These are phyloP conservation scores for Pecoramyces ruminantium DNA, from an alignment of 192 early-diverging fungal genomes.

Conservation along the genomic window DNA sequence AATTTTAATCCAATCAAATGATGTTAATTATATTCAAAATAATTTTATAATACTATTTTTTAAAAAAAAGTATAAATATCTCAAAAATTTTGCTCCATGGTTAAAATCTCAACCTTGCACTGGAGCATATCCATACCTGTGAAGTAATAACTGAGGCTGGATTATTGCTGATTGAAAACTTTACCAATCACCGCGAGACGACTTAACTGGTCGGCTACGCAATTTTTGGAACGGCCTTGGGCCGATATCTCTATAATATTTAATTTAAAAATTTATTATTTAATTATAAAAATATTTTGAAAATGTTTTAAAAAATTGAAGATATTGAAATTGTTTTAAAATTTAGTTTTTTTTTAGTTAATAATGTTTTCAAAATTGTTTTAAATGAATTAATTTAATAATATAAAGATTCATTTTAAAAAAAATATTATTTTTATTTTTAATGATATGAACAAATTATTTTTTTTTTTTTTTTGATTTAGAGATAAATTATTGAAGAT, in stretches of 20 bases:
- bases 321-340: too few species aligned
- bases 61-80: background rate
- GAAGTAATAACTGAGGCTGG: background rate
- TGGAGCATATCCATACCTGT: background rate
- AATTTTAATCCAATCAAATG: background rate
- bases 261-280: background rate
- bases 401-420: too few species aligned
- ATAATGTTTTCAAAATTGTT: too few species aligned
- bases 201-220: background rate
- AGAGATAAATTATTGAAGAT: too few species aligned
- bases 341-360: too few species aligned
- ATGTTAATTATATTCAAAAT: background rate
- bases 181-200: background rate
- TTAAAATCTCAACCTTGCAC: background rate
- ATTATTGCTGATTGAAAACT: background rate
- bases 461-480: too few species aligned
- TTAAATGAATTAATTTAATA: too few species aligned
- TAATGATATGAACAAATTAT: too few species aligned
- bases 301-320: too few species aligned
- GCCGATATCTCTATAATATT: background rate
- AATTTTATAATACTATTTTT: background rate
- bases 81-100: background rate
- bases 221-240: background rate
- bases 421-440: too few species aligned
- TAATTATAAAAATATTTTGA: too few species aligned